phyloP scores from a whole-genome alignment of 2,329 filamentous ascomycete genomes.

The Pezicula neosporulosa region DNA sequence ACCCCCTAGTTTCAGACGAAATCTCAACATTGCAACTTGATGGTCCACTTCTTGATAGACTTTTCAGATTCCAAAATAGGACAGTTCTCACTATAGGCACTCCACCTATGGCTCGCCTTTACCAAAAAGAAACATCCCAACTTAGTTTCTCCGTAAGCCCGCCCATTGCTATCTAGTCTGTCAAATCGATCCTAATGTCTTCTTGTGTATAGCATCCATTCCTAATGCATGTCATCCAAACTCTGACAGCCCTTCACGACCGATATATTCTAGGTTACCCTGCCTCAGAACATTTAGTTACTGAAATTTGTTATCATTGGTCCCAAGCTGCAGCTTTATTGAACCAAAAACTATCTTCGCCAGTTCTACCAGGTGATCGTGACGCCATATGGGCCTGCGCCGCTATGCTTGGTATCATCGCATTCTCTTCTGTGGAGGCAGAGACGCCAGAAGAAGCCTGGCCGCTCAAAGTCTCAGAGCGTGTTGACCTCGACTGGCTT shows the following conservation, averaged over 20 bases:
- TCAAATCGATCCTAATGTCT: not conserved
- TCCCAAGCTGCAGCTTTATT: conserved; percentile 46
- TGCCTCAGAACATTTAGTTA: conserved; percentile 8
- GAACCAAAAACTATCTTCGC: conserved; percentile 35
- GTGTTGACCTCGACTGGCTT: conserved; percentile 54
- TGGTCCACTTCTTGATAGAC: conserved; percentile 25
- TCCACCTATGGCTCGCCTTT: conserved; percentile 26
- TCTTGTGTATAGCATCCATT: conserved; percentile 13
- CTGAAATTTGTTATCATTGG: conserved; percentile 41
- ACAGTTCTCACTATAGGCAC: conserved; percentile 39
- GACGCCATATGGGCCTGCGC: conserved; percentile 47
- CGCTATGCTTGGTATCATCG: conserved; percentile 41
- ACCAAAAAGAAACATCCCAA: conserved; percentile 31
- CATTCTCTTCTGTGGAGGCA: conserved; percentile 42
- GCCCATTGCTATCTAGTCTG: not conserved
- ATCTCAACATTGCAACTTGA: conserved; percentile 12
- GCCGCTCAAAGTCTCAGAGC: conserved; percentile 45
- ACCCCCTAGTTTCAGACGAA: not conserved
- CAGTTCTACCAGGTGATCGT: conserved; percentile 34
- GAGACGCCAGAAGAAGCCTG: conserved; percentile 44
- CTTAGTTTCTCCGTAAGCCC: conserved; percentile 38
- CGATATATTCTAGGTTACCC: conserved; percentile 31
- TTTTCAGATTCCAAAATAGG: conserved; percentile 39
- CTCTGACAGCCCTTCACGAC: conserved; percentile 51
- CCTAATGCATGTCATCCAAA: conserved; percentile 50